A percentile compares a stretch with the other conserved stretches of the same genome.
phyloP scores from a whole-genome alignment of 2,329 filamentous ascomycete species.

The Pseudogymnoascus sp. region DNA sequence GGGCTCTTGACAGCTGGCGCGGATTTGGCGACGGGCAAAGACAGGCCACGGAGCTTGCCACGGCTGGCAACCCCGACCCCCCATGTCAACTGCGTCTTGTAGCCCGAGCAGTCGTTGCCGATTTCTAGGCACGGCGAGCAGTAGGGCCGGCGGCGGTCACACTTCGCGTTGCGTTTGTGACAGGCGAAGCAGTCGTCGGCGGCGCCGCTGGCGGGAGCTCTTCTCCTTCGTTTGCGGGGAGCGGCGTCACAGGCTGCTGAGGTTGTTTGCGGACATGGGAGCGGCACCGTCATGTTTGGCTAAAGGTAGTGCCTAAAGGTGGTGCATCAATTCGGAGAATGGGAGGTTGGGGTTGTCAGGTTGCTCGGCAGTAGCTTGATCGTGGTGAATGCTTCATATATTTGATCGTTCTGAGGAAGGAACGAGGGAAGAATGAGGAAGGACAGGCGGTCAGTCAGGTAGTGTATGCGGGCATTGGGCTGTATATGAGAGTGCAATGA shows the following conservation, averaged over 20 bases:
- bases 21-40: slow-evolving; percentile 61
- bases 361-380: slow-evolving; percentile 3
- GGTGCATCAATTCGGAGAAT: slow-evolving; percentile 1
- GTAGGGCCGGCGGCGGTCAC: slow-evolving; percentile 86
- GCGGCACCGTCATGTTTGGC: slow-evolving; percentile 6
- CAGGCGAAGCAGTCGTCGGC: slow-evolving; percentile 95
- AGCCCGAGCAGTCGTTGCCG: slow-evolving; percentile 88
- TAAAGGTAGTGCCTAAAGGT: slow-evolving; percentile 2
- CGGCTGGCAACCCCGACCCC: slow-evolving; percentile 91
- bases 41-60: slow-evolving; percentile 86
- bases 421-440: neutral
- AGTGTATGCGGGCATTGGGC: neutral
- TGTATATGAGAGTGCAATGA: slow-evolving; percentile 4
- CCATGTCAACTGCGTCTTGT: slow-evolving; percentile 96
- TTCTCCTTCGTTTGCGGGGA: slow-evolving; percentile 64
- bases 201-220: slow-evolving; percentile 80
- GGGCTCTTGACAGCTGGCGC: slow-evolving; percentile 36
- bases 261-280: slow-evolving; percentile 5
- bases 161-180: slow-evolving; percentile 73
- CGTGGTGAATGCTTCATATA: neutral
- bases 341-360: neutral
- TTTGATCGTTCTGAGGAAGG: neutral
- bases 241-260: slow-evolving; percentile 9
- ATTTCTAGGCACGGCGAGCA: slow-evolving; percentile 90
- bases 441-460: slow-evolving; percentile 5